Base-by-base conservation (phyloP, 2,329 filamentous ascomycete species). In the Colletotrichum sp. region DNA sequence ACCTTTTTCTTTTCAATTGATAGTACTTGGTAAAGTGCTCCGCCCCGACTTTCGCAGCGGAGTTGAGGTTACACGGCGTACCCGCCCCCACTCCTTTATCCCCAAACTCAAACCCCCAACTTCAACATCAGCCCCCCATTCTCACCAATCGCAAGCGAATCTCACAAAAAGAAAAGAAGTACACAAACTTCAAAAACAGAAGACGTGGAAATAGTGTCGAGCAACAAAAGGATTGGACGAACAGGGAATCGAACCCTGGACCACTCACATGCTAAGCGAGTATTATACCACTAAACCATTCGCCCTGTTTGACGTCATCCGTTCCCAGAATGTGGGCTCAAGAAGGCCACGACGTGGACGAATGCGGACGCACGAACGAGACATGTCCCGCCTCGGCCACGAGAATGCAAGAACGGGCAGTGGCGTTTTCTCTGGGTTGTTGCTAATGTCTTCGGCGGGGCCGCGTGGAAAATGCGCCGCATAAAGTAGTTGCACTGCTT, bases 191-290 rank as follows among this genome's bases (percentile, higher is more conserved):
- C 6, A 58, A 6, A 58, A 28, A 6, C 4, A 55, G 10, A 55
- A 4, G 13, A 6, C 48, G 4, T 8, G 2, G 24, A 55, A 13
- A 34, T 21, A 4, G 16, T 38, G 8, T 9, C 5, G 1, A 32
- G 2, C 8, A 5, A 9, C 16, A 55, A 66, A 66, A 66, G 8
- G 1, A 2, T 3, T 66, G 63, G 63, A 66, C 63, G 43, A 48
- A 36, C 63, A 52, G 63, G 63, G 63, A 66, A 66, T 66, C 63
- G 63, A 66, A 63, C 61, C 61, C 61, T 63, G 61, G 61, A 63
- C 61, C 61, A 63, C 61, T 63, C 61, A 63, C 61, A 66, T 66
- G 63, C 63, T 66, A 66, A 66, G 63, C 63, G 63, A 66, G 63
- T 52, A 66, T 66, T 66, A 66, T 34, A 66, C 63, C 63, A 66